Conservation (phyloP, 495 filamentous ascomycete species). For the Penicillium tannophilum region DNA sequence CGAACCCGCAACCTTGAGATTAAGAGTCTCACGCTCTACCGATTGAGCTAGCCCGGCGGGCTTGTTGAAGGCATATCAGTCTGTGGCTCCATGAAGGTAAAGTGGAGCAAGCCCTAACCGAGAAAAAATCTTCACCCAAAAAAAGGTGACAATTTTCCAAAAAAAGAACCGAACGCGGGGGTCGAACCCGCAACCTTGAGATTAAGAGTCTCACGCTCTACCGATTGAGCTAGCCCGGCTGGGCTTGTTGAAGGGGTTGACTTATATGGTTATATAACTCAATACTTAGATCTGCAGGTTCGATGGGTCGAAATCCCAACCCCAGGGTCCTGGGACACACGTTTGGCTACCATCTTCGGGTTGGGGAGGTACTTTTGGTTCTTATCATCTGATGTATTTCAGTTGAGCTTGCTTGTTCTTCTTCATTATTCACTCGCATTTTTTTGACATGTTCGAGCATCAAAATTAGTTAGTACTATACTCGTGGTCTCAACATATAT, state of each 20-base stretch:
- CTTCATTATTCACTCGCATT: no score
- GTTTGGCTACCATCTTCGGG: no score
- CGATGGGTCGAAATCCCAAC: no score
- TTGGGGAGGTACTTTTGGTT: not conserved
- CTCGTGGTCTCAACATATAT: no score
- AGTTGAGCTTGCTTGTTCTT: no score
- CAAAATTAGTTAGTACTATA: no score
- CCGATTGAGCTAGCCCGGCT: conserved; percentile 60
- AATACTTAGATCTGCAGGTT: no score
- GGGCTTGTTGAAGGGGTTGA: conserved; percentile 13
- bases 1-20: conserved; percentile 63
- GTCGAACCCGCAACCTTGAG: conserved; percentile 62
- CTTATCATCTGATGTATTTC: not conserved
- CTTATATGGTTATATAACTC: conserved; percentile 10
- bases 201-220: conserved; percentile 66
- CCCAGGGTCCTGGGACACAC: no score
- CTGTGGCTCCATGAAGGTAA: not conserved
- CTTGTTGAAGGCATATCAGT: conserved; percentile 10
- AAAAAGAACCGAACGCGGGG: conserved; percentile 55
- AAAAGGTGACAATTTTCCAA: not conserved
- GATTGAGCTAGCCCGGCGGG: conserved; percentile 58
- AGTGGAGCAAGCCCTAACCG: no score
- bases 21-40: conserved; percentile 65
- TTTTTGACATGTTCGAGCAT: no score
- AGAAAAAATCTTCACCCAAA: no score